Percentiles rank a stretch among this genome's conserved stretches.
These are phyloP conservation scores for Naumovozyma baii DNA, from an alignment of 805 yeast genomes.

Conservation along the genomic window DNA sequence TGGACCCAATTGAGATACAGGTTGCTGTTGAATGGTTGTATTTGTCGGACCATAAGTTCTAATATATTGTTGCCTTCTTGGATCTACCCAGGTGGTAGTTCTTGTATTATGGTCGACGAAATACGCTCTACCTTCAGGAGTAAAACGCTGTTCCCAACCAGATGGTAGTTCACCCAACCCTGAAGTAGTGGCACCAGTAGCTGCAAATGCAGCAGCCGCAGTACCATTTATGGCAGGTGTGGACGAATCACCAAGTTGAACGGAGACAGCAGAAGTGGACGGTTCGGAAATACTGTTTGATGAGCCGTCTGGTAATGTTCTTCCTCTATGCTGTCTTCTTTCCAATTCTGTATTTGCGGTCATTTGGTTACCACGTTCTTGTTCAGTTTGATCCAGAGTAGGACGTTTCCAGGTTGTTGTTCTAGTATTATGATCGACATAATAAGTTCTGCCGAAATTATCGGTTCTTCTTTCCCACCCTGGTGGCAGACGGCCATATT, in stretches of 20 bases:
- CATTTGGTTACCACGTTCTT: slow-evolving; percentile 49
- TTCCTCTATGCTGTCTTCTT: slow-evolving; percentile 79
- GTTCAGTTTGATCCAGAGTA: slow-evolving; percentile 66
- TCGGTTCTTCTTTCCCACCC: slow-evolving; percentile 99
- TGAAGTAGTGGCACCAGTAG: slow-evolving; percentile 76
- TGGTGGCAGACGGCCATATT: slow-evolving; percentile 89
- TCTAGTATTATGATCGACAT: slow-evolving; percentile 95
- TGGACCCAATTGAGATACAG: slow-evolving; percentile 95
- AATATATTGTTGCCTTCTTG: slow-evolving; percentile 96
- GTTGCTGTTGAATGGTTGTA: slow-evolving; percentile 94
- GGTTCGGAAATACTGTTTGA: slow-evolving; percentile 12
- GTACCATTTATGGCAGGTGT: slow-evolving; percentile 41
- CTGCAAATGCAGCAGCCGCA: slow-evolving; percentile 59
- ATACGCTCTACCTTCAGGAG: slow-evolving; percentile 97
- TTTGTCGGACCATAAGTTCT: slow-evolving; percentile 81
- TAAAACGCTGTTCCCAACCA: slow-evolving; percentile 98
- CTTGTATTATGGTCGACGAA: slow-evolving; percentile 99
- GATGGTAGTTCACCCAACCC: slow-evolving; percentile 96
- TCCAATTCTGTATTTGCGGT: slow-evolving; percentile 73
- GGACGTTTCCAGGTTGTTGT: slow-evolving; percentile 99
- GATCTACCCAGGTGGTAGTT: slow-evolving; percentile 99
- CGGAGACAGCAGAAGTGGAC: slow-evolving; percentile 18
- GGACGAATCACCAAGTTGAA: slow-evolving; percentile 40
- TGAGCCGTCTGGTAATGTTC: slow-evolving; percentile 69
- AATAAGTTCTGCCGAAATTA: slow-evolving; percentile 92